Conservation (phyloP, 2,329 filamentous ascomycete genomes). For the Cadophora sp. region DNA sequence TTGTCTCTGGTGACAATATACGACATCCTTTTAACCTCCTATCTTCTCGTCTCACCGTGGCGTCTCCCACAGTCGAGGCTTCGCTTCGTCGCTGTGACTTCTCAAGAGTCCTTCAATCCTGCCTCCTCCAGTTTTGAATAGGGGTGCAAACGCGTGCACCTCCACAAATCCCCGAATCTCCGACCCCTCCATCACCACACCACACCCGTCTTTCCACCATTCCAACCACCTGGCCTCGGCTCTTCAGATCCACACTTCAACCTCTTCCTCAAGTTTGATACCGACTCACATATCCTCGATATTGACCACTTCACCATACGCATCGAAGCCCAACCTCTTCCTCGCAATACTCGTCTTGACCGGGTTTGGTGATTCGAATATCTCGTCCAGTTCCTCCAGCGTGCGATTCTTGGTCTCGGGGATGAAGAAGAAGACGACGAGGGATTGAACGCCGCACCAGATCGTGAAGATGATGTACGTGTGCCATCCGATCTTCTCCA, state of each 20-base stretch:
- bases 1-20: neutral
- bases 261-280: neutral
- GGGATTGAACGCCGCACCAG: slow-evolving; percentile 51
- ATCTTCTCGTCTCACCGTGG: neutral
- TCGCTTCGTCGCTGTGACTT: neutral
- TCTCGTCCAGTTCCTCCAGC: slow-evolving; percentile 60
- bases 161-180: neutral
- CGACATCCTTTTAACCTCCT: neutral
- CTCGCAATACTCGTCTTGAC: slow-evolving; percentile 53
- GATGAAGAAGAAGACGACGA: slow-evolving; percentile 55
- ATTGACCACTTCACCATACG: slow-evolving; percentile 42
- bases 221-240: neutral
- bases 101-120: neutral
- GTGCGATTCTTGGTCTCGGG: slow-evolving; percentile 56
- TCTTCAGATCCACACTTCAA: neutral
- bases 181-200: neutral
- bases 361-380: slow-evolving; percentile 52
- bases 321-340: slow-evolving; percentile 49
- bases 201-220: neutral
- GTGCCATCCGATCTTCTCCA: slow-evolving; percentile 58
- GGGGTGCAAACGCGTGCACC: neutral
- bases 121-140: neutral
- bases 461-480: slow-evolving; percentile 59
- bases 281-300: slow-evolving; percentile 31
- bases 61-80: neutral